A percentile compares a stretch with the other conserved stretches of the same genome.
Evolutionary conservation across 805 yeast species (phyloP).

Genomic region (Wickerhamomyces ciferrii): DNA sequence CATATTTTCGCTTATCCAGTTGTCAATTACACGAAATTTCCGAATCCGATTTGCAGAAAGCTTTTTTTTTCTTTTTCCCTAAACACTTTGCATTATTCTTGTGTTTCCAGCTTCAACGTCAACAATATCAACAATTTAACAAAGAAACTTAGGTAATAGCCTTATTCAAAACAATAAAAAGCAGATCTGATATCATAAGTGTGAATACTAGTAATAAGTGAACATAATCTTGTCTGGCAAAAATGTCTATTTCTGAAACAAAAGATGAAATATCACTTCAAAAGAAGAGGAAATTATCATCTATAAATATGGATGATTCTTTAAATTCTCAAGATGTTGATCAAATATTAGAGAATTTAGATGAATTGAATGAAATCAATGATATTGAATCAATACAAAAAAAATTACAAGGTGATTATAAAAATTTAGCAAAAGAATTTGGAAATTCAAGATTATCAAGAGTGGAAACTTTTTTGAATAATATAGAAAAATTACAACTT

Average conservation of each 20-base stretch:
- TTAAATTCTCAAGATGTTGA: slow-evolving; percentile 1
- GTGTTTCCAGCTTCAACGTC: neutral
- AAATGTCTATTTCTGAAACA: too few species aligned
- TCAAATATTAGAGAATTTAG: slow-evolving; percentile 3
- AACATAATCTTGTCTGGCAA: too few species aligned
- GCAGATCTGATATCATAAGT: too few species aligned
- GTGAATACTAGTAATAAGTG: too few species aligned
- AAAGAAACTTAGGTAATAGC: too few species aligned
- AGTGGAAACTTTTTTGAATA: slow-evolving; percentile 26
- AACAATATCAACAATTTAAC: too few species aligned
- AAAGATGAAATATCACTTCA: neutral
- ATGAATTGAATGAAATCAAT: slow-evolving; percentile 6
- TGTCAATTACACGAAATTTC: neutral
- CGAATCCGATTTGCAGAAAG: neutral
- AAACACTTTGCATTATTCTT: neutral
- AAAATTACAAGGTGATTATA: slow-evolving; percentile 26
- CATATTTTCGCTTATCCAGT: neutral
- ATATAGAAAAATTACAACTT: slow-evolving; percentile 25
- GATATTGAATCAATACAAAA: slow-evolving; percentile 17
- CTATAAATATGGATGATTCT: neutral
- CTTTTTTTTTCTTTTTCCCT: neutral
- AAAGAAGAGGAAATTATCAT: neutral
- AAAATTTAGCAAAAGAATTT: slow-evolving; percentile 23
- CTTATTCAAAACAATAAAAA: too few species aligned
- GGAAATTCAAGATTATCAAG: slow-evolving; percentile 23